Evolutionary conservation across 345 rosid species (phyloP), one percentile per base, ranked within the genome.

Genomic region (Eutrema japonicum): DNA sequence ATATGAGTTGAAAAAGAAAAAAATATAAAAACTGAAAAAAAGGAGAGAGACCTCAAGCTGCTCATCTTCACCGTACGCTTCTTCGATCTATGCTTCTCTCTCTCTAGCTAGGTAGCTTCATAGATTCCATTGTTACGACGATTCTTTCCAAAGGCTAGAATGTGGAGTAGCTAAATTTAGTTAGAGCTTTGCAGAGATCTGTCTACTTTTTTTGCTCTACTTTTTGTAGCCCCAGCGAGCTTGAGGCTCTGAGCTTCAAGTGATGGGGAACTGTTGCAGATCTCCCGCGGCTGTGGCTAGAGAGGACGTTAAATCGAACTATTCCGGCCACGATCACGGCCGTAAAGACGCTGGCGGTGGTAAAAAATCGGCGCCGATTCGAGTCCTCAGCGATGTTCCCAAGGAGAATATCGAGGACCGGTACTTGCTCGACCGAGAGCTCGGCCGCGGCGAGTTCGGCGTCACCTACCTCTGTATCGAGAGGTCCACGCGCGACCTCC

Each of bases 261-360:
- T 40, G 37, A 94, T 95, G 99, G 99, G 99, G 53, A 95, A 95
- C 81, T 95, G 99, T 75, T 95, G 99, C 82, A 92, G 99, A 95
- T 95, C 99, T 87, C 99, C 99, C 49, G 99, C 98, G 0, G 88
- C 99, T 2, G 98, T 92, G 0, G 99, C 98, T 60, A 81, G 99
- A 59, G 98, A 96, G 55, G 99, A 96, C 55, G 99, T 96, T 13
- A 96, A 96, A 81, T 85, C 98, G 10, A 88, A 72, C 85, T 89
- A 71, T 77, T 76, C 93, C 64, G 85, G 88, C 10, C 82, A 83
- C 72, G 96, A 89, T 82, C 93, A 89, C 78, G 80, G 68, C 52
- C 87, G 87, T 61, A 89, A 86, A 69, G 91, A 85, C 32, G 51
- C 80, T 1, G 66, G 22, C 62, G 83, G 85, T 59, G 83, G 85